Evolutionary conservation across 106 monocot species (phyloP).

Genomic region (Acorus gramineus): DNA sequence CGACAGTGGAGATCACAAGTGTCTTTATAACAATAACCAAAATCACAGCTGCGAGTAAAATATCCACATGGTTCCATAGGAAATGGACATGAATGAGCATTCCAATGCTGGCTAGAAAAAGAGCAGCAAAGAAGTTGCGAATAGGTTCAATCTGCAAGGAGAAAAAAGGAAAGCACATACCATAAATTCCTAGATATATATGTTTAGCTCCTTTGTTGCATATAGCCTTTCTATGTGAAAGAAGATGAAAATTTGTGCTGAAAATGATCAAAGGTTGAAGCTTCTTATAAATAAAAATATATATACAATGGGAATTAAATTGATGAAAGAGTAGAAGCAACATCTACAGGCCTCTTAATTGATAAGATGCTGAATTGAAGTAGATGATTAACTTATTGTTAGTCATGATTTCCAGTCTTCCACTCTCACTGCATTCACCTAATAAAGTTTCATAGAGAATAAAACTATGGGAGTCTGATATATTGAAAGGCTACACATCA

Average conservation of each 20-base stretch:
- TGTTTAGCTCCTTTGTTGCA: too few relatives aligned
- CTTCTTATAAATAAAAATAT: constrained; percentile 4
- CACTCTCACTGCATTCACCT: too few relatives aligned
- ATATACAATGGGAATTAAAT: constrained; percentile 33
- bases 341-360: too few relatives aligned
- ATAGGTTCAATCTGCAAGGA: constrained; percentile 97
- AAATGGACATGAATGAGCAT: constrained; percentile 96
- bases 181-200: constrained; percentile 4
- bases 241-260: background rate
- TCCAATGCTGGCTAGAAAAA: constrained; percentile 93
- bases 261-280: background rate
- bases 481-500: too few relatives aligned
- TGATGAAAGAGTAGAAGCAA: background rate
- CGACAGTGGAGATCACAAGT: constrained; percentile 46
- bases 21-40: constrained; percentile 83
- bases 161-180: constrained; percentile 45
- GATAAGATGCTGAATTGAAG: too few relatives aligned
- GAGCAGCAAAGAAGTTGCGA: constrained; percentile 91
- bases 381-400: too few relatives aligned
- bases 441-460: too few relatives aligned
- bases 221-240: too few relatives aligned
- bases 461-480: too few relatives aligned
- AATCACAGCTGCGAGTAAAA: constrained; percentile 80
- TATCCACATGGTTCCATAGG: constrained; percentile 98
- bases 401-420: too few relatives aligned